phyloP scores from a whole-genome alignment of 1,284 basidiomycete genomes.

The Cutaneotrichosporon sp. region DNA sequence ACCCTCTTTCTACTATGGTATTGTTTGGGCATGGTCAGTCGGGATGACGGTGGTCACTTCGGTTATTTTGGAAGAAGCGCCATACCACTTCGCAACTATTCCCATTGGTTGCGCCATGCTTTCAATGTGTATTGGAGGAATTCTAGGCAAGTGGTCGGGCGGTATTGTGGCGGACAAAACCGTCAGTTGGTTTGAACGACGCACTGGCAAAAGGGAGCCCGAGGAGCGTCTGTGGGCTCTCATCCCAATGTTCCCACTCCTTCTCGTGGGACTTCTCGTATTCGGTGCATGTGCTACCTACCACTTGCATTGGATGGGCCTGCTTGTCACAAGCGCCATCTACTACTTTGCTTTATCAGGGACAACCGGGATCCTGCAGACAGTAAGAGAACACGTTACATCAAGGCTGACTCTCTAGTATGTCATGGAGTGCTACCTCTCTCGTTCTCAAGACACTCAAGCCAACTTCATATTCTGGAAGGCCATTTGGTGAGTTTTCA shows the following conservation, averaged over 20 bases:
- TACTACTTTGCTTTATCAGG: not conserved
- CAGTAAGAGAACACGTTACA: not conserved
- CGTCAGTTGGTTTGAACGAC: constrained; percentile 31
- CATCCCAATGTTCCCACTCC: constrained; percentile 18
- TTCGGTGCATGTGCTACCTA: not conserved
- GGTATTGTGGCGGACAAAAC: constrained; percentile 37
- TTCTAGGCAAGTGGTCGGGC: constrained; percentile 43
- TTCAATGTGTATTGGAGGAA: constrained; percentile 37
- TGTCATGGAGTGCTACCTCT: constrained; percentile 42
- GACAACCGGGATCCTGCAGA: not conserved
- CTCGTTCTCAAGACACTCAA: constrained; percentile 37
- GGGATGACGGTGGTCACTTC: constrained; percentile 42
- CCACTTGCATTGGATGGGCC: not conserved
- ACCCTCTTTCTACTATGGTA: constrained; percentile 41
- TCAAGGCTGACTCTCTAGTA: constrained; percentile 13
- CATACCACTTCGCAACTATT: constrained; percentile 36
- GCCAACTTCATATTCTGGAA: constrained; percentile 47
- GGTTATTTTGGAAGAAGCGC: constrained; percentile 35
- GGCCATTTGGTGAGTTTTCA: constrained; percentile 31
- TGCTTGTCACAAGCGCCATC: not conserved
- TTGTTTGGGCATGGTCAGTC: constrained; percentile 38
- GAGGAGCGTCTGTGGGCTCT: constrained; percentile 45
- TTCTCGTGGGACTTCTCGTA: constrained; percentile 35
- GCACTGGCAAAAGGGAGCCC: constrained; percentile 36
- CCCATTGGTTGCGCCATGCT: constrained; percentile 38